phyloP scores from a whole-genome alignment of 2,329 filamentous ascomycete genomes.

The Pseudocercospora vitis region DNA sequence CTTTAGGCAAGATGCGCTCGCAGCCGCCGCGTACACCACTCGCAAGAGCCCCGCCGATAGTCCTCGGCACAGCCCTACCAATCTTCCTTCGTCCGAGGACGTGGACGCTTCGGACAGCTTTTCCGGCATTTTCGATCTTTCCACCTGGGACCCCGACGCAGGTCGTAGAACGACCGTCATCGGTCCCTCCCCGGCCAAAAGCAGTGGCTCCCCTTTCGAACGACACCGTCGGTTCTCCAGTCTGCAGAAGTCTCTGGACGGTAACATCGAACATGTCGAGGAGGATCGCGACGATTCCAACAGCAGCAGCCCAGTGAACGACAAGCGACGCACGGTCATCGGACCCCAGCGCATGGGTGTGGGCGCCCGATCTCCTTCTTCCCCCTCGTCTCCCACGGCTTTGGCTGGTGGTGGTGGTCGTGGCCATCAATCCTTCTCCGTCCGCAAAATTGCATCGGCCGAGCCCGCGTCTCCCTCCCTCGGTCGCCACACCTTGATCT shows the following conservation, averaged over 20 bases:
- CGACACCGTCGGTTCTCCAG: slow-evolving; percentile 23
- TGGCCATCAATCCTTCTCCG: too few species aligned
- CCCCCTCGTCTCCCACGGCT: too few species aligned
- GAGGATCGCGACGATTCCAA: slow-evolving; percentile 11
- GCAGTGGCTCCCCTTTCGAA: background rate
- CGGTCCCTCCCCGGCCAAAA: slow-evolving; percentile 13
- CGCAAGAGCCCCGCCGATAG: slow-evolving; percentile 9
- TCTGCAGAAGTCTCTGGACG: slow-evolving; percentile 22
- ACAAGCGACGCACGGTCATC: slow-evolving; percentile 25
- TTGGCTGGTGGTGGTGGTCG: too few species aligned
- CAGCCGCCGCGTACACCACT: slow-evolving; percentile 27
- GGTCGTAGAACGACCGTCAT: slow-evolving; percentile 24
- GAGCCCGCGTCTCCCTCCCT: slow-evolving; percentile 8
- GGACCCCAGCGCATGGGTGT: slow-evolving; percentile 16
- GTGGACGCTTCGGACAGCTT: slow-evolving; percentile 15
- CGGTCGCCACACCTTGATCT: too few species aligned
- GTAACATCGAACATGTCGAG: slow-evolving; percentile 20
- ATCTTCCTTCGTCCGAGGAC: slow-evolving; percentile 13
- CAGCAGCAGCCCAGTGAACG: slow-evolving; percentile 5
- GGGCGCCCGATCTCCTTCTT: background rate
- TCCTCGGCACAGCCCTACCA: slow-evolving; percentile 6
- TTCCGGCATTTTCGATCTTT: slow-evolving; percentile 19
- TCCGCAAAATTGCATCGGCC: slow-evolving; percentile 13
- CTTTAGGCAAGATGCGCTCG: slow-evolving; percentile 32
- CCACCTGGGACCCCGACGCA: slow-evolving; percentile 19